A percentile compares a stretch with the other conserved stretches of the same genome.
These are phyloP conservation scores for Colletotrichum camelliae DNA, from an alignment of 2,329 filamentous ascomycete genomes.

Conservation along the genomic window DNA sequence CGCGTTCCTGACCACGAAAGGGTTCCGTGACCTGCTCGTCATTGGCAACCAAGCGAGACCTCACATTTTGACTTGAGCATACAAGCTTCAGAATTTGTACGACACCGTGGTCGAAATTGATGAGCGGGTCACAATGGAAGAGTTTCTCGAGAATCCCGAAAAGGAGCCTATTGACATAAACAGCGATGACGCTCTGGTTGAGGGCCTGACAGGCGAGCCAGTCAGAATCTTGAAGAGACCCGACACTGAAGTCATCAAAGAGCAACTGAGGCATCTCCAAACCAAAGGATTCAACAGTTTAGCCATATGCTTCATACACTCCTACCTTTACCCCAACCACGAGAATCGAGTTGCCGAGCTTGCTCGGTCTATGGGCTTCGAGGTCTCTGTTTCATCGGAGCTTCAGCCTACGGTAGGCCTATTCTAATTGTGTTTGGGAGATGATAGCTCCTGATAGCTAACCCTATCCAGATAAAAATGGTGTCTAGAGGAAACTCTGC, in stretches of 20 bases:
- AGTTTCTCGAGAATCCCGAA: conserved; percentile 69
- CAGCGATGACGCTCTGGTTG: conserved; percentile 52
- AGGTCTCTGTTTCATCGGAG: conserved; percentile 58
- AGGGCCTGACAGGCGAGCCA: conserved; percentile 68
- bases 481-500: conserved; percentile 70
- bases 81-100: conserved; percentile 70
- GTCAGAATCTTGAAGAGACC: conserved; percentile 66
- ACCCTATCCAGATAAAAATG: conserved; percentile 59
- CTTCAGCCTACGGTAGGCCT: conserved; percentile 70
- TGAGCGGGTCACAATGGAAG: conserved; percentile 74
- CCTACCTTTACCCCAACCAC: conserved; percentile 68
- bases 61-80: conserved; percentile 74
- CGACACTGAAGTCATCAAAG: conserved; percentile 50
- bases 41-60: conserved; percentile 78
- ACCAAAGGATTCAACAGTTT: conserved; percentile 59
- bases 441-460: too few relatives aligned
- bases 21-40: conserved; percentile 71
- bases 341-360: conserved; percentile 41
- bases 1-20: conserved; percentile 73
- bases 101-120: conserved; percentile 72
- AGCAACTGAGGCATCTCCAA: conserved; percentile 63
- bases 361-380: conserved; percentile 64
- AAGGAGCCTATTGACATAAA: conserved; percentile 36
- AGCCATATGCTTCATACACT: conserved; percentile 73
- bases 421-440: conserved; percentile 43